These are phyloP conservation scores for Trypanosoma conorhini DNA, from an alignment of 208 protist genomes.

Conservation along the genomic window DNA sequence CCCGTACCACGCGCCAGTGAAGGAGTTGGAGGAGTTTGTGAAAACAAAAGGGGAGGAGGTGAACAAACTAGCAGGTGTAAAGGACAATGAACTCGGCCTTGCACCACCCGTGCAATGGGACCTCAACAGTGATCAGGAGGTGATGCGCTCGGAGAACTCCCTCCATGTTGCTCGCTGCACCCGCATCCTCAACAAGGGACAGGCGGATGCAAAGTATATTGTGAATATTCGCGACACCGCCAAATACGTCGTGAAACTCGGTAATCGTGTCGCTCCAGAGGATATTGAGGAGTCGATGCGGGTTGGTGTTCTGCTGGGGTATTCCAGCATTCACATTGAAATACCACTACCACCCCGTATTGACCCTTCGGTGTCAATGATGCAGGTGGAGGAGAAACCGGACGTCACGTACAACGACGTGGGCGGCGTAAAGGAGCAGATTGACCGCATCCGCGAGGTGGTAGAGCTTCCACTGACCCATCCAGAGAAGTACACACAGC, in stretches of 20 bases:
- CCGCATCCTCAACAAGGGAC: constrained; percentile 97
- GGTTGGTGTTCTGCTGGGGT: constrained; percentile 97
- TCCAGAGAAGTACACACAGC: constrained; percentile 98
- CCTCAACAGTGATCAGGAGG: constrained; percentile 97
- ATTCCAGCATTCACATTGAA: constrained; percentile 99
- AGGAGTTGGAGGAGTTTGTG: constrained; percentile 97
- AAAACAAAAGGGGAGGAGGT: constrained; percentile 95
- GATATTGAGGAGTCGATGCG: constrained; percentile 99
- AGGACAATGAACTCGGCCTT: constrained; percentile 99
- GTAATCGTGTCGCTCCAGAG: constrained; percentile 97
- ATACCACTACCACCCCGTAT: constrained; percentile 99
- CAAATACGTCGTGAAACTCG: constrained; percentile 99
- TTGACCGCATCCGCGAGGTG: constrained; percentile 99
- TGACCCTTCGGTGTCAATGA: constrained; percentile 99
- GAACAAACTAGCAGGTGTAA: constrained; percentile 97
- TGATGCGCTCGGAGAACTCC: constrained; percentile 96
- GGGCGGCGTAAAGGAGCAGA: constrained; percentile 99
- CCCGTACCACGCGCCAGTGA: constrained; percentile 97
- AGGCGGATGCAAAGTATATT: constrained; percentile 96
- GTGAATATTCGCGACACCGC: constrained; percentile 98
- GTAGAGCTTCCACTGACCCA: constrained; percentile 99
- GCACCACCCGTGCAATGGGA: constrained; percentile 99
- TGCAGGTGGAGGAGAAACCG: constrained; percentile 98
- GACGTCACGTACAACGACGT: constrained; percentile 99
- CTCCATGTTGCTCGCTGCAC: constrained; percentile 99